Evolutionary conservation across 169 alveolate species (phyloP), one percentile per base, ranked within the genome.

Genomic region (Eimeria falciformis): DNA sequence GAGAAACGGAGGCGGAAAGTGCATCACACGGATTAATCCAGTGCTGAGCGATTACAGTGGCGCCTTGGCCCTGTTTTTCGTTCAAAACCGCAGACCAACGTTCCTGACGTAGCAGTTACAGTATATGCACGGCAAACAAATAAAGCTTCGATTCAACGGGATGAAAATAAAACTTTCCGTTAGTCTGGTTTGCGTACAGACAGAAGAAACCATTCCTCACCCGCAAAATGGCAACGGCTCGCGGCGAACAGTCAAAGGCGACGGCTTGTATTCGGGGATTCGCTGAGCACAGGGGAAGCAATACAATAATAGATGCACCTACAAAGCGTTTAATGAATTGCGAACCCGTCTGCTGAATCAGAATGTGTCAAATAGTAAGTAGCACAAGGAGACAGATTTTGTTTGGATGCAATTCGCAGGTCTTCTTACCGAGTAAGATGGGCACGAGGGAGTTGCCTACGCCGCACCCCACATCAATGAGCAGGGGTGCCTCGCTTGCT

Each of bases 361-460:
- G 2, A 33, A 33, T 33, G 40, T 33, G 40, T 33, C 40, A 33
- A 33, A 33, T 33, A 33, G 40, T 33, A 33, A 0, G 40, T 33
- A 33, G 40, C 40, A 33, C 40, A 33, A 33, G 40, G 40, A 33
- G 0, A 33, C 40, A 33, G 40, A 2, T 33, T 33, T 33, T 2
- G 40, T 33, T 33, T 33, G 40, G 40, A 0, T 33, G 40, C 4
- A 33, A 33, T 33, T 33, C 40, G 40, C 40, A 33, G 40, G 40
- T 6, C 56, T 21, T 7, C 83, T 89, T 23, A 81, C 90, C 71
- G 18, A 17, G 46, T 45, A 95, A 93, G 55, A 98, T 90, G 43
- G 99, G 99, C 79, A 96, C 95, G 56, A 97, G 91, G 37, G 99
- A 97, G 92, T 98, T 97, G 3, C 99, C 99, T 0, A 98, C 99